A percentile compares a stretch with the other conserved stretches of the same genome.
Conservation (phyloP, 352 stramenopile species). For the Phytophthora macrochlamydospora region DNA sequence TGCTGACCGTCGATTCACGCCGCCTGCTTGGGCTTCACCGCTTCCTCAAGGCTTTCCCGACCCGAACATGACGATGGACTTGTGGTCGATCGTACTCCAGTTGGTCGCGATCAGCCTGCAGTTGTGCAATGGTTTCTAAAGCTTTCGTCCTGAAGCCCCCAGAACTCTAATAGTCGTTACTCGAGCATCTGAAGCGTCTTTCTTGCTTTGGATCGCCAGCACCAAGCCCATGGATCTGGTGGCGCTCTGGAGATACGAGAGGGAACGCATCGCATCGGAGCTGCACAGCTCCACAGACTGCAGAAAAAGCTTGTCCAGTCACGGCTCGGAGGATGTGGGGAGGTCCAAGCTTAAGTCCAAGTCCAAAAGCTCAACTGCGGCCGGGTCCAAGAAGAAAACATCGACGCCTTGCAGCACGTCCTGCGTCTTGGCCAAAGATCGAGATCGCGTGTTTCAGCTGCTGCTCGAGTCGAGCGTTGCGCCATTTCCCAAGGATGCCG, state of each 20-base stretch:
- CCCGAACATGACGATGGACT: neutral
- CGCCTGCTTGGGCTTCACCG: neutral
- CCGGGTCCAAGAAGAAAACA: slow-evolving; percentile 17
- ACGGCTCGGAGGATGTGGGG: too few relatives aligned
- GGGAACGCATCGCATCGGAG: slow-evolving; percentile 36
- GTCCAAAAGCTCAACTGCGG: too few relatives aligned
- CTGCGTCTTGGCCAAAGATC: slow-evolving; percentile 9
- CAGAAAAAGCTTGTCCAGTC: slow-evolving; percentile 13
- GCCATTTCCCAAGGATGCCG: slow-evolving; percentile 2
- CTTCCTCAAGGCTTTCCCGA: neutral
- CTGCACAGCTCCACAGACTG: slow-evolving; percentile 5
- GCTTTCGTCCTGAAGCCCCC: too few relatives aligned
- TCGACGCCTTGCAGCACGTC: neutral
- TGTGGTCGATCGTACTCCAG: neutral
- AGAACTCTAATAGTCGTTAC: too few relatives aligned
- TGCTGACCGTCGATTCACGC: neutral
- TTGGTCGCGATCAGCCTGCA: neutral
- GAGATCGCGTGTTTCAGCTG: slow-evolving; percentile 35
- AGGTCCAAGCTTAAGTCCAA: too few relatives aligned
- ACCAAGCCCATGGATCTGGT: slow-evolving; percentile 50
- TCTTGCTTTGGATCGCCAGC: too few relatives aligned
- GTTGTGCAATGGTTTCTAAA: neutral
- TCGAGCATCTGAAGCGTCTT: too few relatives aligned
- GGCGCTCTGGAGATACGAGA: slow-evolving; percentile 60
- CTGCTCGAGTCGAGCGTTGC: slow-evolving; percentile 49